Conservation (phyloP, 2,329 filamentous ascomycete species). For the Teratosphaeriaceae sp. region DNA sequence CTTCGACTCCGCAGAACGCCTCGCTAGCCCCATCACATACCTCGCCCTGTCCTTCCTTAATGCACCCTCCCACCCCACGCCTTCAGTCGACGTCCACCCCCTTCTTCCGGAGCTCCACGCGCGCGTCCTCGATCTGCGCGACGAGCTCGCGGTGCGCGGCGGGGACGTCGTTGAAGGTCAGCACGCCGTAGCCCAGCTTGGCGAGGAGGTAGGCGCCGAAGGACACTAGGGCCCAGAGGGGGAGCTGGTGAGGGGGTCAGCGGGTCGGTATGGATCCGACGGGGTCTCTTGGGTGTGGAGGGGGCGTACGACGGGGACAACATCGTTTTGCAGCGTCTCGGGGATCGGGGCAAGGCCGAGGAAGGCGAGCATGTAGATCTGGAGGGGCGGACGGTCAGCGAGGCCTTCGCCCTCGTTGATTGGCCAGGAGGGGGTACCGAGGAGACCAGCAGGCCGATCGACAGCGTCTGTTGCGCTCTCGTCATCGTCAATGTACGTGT, state of each 20-base stretch:
- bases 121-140: slow-evolving; percentile 71
- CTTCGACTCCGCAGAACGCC: slow-evolving; percentile 1
- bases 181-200: slow-evolving; percentile 83
- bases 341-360: slow-evolving; percentile 78
- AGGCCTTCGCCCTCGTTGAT: slow-evolving; percentile 13
- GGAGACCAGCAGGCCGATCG: slow-evolving; percentile 76
- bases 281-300: too few species aligned
- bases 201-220: slow-evolving; percentile 90
- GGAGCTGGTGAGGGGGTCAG: slow-evolving; percentile 54
- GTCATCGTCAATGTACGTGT: slow-evolving; percentile 59
- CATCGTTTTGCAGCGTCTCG: slow-evolving; percentile 67
- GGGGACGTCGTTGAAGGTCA: slow-evolving; percentile 95
- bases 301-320: slow-evolving; percentile 77
- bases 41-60: background rate
- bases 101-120: slow-evolving; percentile 63
- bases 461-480: slow-evolving; percentile 87
- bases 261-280: background rate
- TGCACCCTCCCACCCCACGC: too few species aligned
- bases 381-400: too few species aligned
- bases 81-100: slow-evolving; percentile 71
- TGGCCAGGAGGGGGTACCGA: slow-evolving; percentile 55
- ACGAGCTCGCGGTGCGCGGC: slow-evolving; percentile 85
- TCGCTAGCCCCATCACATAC: slow-evolving; percentile 2
- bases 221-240: slow-evolving; percentile 85
- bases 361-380: slow-evolving; percentile 87